Base-by-base conservation (phyloP, 495 filamentous ascomycete genomes). In the Penicillium parvum region DNA sequence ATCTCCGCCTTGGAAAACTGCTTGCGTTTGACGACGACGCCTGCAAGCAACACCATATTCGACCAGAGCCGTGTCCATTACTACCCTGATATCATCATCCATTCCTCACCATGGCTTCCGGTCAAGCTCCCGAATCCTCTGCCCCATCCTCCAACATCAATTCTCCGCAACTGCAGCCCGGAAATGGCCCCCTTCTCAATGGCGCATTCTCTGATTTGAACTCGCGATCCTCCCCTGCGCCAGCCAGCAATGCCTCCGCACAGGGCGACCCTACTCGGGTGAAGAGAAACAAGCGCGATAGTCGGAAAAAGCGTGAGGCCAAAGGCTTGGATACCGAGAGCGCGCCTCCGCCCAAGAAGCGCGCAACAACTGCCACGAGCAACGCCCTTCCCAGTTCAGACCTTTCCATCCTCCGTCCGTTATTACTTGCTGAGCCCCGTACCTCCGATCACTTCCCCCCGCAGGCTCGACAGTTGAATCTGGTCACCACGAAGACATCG, bases 281-380 rank as follows among this genome's bases (percentile, higher is more conserved):
- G 33, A 73, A 73, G 38, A 62, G 70, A 37, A 71, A 68, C 41
- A 73, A 73, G 53, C 55, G 65, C 23, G 70, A 73, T 37, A 73
- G 70, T 53, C 68, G 70, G 36, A 90, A 90, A 64, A 89, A 89
- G 64, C 76, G 86, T 7, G 86, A 89, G 61, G 78, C 83, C 32
- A 88, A 86, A 50, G 78, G 74, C 19, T 68, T 72, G 10, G 68
- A 73, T 11, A 39, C 55, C 5, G 70, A 73, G 32, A 58, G 17
- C 15, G 47, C 51, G 19, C 69, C 64, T 9, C 60, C 58, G 4
- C 53, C 59, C 16, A 71, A 69, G 30, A 70, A 72, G 47, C 63
- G 59, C 23, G 38, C 61, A 25, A 57, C 61, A 15, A 45, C 55
- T 21, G 63, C 53, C 14, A 57, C 49, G 15, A 69, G 52, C 37